Percentiles rank a stretch among this genome's conserved stretches.
These are phyloP conservation scores for Lentithecium fluviatile DNA, from an alignment of 495 filamentous ascomycete species.

Conservation along the genomic window DNA sequence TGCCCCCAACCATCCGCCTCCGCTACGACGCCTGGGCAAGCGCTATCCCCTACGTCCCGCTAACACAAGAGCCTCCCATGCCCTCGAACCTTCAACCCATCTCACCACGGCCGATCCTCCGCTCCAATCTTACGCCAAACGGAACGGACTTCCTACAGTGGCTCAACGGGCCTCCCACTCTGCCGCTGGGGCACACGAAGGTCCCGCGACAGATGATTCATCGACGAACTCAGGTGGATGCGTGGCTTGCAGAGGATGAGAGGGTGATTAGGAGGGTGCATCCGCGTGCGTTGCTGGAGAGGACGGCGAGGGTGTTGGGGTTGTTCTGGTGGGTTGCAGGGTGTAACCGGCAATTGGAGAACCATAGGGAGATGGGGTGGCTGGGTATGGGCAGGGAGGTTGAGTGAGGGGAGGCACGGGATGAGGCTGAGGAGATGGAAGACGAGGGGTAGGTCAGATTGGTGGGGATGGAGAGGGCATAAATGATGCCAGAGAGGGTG, in stretches of 20 bases:
- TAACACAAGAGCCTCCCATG: not conserved
- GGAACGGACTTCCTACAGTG: conserved; percentile 5
- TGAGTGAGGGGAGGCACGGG: too few relatives aligned
- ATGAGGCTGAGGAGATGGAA: too few relatives aligned
- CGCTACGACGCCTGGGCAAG: conserved; percentile 16
- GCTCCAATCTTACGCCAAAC: conserved; percentile 1
- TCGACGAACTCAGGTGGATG: not conserved
- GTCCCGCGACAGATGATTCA: not conserved
- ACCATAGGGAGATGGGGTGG: not conserved
- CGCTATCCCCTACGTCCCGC: not conserved
- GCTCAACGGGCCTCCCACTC: not conserved
- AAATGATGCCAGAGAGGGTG: too few relatives aligned
- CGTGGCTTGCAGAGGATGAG: conserved; percentile 6
- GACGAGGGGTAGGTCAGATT: too few relatives aligned
- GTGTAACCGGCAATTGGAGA: not conserved
- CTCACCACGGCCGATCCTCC: conserved; percentile 14
- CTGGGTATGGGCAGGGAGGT: not conserved
- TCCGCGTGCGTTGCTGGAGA: not conserved
- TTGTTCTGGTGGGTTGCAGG: conserved; percentile 12
- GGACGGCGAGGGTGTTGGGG: not conserved
- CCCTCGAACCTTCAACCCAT: not conserved
- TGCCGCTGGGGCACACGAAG: not conserved
- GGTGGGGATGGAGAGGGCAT: too few relatives aligned
- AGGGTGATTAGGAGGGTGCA: not conserved
- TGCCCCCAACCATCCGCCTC: not conserved